Conservation (phyloP, 176 grass and related monocot genomes). For the Panicum miliaceum region DNA sequence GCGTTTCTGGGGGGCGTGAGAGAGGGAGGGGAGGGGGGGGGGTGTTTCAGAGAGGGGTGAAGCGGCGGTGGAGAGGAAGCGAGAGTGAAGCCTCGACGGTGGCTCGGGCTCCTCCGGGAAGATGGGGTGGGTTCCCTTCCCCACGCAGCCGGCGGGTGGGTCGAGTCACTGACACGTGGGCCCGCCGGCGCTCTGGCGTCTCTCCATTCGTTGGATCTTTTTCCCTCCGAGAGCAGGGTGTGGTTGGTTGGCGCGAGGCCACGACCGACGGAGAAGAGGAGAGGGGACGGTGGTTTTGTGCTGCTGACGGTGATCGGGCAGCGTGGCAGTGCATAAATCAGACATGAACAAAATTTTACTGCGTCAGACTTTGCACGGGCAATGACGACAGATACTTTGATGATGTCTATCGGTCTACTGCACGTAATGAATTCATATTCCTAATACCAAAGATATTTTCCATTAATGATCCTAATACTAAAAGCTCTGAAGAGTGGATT, state of each 20-base stretch:
- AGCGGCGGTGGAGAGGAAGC: neutral
- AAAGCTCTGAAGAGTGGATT: too few species aligned
- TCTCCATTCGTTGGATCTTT: neutral
- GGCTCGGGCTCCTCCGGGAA: neutral
- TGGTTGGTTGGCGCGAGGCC: slow-evolving; percentile 27
- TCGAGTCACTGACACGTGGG: slow-evolving; percentile 3
- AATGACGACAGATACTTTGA: too few species aligned
- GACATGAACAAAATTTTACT: neutral
- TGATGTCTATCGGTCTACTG: too few species aligned
- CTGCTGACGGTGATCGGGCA: neutral
- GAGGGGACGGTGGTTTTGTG: neutral
- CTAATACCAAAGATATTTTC: too few species aligned
- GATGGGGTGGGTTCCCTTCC: slow-evolving; percentile 8
- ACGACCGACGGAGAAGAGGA: neutral
- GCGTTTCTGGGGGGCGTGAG: neutral
- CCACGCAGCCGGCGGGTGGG: neutral
- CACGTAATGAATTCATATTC: too few species aligned
- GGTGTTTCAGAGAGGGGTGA: too few species aligned
- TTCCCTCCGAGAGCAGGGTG: too few species aligned
- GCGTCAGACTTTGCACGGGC: too few species aligned
- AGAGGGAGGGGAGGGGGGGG: too few species aligned
- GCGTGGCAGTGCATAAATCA: neutral
- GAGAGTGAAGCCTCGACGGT: neutral
- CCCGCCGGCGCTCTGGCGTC: neutral
- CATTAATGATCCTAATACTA: too few species aligned